Conservation (phyloP, 345 rosid genomes). For the Salix exigua region DNA sequence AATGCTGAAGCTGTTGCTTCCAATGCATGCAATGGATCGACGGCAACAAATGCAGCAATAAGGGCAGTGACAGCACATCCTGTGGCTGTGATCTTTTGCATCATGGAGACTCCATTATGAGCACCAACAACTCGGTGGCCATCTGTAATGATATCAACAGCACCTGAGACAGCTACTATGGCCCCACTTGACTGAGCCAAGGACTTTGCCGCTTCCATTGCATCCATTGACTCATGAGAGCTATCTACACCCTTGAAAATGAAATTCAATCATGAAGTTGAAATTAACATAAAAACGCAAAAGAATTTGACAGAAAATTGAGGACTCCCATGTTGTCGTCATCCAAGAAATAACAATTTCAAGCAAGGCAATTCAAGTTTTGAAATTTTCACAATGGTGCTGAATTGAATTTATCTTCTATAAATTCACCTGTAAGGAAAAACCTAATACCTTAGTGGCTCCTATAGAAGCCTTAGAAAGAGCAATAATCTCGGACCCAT, state of each 20-base stretch:
- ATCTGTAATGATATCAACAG: constrained; percentile 70
- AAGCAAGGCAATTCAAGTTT: background rate
- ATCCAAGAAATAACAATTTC: background rate
- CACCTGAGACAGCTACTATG: constrained; percentile 74
- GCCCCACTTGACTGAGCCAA: constrained; percentile 58
- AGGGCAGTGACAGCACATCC: constrained; percentile 79
- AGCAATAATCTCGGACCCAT: constrained; percentile 78
- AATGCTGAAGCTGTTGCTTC: constrained; percentile 85
- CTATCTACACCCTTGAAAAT: constrained; percentile 71
- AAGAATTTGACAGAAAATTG: background rate
- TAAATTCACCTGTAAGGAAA: background rate
- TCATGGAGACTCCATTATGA: constrained; percentile 71
- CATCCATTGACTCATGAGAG: constrained; percentile 65
- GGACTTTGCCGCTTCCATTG: constrained; percentile 78
- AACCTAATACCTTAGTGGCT: constrained; percentile 47
- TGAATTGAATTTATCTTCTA: background rate
- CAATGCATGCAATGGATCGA: constrained; percentile 47
- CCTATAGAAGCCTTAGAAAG: constrained; percentile 58
- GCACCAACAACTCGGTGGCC: constrained; percentile 59
- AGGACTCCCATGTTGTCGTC: background rate
- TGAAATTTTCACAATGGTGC: background rate
- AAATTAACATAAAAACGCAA: background rate
- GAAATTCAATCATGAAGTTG: background rate
- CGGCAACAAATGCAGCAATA: constrained; percentile 72
- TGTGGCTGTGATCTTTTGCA: constrained; percentile 86